Conservation (phyloP, 2,329 filamentous ascomycete species). For the Fusarium guadeloupense region DNA sequence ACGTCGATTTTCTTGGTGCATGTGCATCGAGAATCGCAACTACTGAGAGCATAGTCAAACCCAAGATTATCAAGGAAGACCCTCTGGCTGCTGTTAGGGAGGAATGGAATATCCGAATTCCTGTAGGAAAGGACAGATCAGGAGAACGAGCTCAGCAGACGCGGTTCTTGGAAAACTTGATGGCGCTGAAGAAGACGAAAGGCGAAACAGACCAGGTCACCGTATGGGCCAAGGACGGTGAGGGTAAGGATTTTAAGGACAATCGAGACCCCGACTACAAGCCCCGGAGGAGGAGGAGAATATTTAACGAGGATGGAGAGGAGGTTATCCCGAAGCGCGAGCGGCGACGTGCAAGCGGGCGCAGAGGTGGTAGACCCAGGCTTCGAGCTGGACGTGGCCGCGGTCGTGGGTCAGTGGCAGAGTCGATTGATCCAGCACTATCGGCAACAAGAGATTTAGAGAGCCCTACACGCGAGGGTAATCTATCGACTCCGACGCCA, state of each 20-base stretch:
- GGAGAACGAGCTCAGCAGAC: conserved; percentile 60
- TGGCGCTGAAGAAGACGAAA: conserved; percentile 69
- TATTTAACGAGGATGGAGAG: conserved; percentile 42
- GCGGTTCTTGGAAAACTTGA: conserved; percentile 72
- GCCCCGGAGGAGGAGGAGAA: conserved; percentile 44
- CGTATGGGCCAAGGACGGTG: conserved; percentile 60
- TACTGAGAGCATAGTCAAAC: conserved; percentile 67
- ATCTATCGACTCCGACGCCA: conserved; percentile 50
- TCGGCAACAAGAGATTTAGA: conserved; percentile 22
- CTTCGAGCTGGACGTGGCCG: conserved; percentile 28
- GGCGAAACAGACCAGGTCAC: conserved; percentile 74
- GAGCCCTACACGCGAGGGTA: conserved; percentile 18
- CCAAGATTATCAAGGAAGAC: conserved; percentile 51
- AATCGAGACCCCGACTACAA: conserved; percentile 53
- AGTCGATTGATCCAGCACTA: conserved; percentile 1
- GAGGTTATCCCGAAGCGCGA: conserved; percentile 37
- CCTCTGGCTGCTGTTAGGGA: conserved; percentile 52
- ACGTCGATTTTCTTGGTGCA: conserved; percentile 77
- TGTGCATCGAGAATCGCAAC: conserved; percentile 76
- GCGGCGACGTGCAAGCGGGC: conserved; percentile 25
- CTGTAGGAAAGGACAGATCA: conserved; percentile 55
- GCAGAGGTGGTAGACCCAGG: conserved; percentile 37
- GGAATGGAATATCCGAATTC: conserved; percentile 57
- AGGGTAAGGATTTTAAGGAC: conserved; percentile 54
- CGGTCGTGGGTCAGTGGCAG: conserved; percentile 9